Evolutionary conservation across 345 rosid genomes (phyloP).

Genomic region (Bruguiera sexangula): DNA sequence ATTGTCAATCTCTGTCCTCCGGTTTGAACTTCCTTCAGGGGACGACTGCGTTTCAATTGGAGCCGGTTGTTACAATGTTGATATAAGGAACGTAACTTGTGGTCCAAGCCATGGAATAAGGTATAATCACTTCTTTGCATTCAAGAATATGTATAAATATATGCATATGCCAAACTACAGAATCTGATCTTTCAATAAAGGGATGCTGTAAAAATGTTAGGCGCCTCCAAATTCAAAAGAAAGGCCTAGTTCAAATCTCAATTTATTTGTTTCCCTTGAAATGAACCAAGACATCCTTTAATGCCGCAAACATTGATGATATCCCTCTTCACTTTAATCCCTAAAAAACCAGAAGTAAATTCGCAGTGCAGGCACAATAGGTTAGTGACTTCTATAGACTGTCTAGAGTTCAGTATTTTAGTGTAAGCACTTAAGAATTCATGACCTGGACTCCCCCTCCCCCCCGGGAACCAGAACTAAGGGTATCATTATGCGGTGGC

Average conservation of each 20-base stretch:
- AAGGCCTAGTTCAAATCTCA: slow-evolving; percentile 6
- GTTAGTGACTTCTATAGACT: too few species aligned
- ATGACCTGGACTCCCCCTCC: too few species aligned
- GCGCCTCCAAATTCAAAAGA: slow-evolving; percentile 1
- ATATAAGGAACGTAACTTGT: slow-evolving; percentile 29
- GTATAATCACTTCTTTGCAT: neutral
- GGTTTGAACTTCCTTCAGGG: slow-evolving; percentile 15
- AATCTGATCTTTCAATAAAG: too few species aligned
- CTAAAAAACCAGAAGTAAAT: neutral
- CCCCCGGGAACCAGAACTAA: too few species aligned
- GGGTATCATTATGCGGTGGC: too few species aligned
- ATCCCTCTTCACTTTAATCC: neutral
- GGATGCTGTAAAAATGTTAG: neutral
- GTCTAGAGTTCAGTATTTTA: too few species aligned
- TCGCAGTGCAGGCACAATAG: too few species aligned
- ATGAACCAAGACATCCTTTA: neutral
- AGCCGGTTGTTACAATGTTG: slow-evolving; percentile 30
- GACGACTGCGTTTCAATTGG: slow-evolving; percentile 43
- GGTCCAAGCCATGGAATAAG: slow-evolving; percentile 43
- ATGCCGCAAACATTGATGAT: slow-evolving; percentile 1
- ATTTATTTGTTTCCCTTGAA: slow-evolving; percentile 6
- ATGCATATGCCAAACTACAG: neutral
- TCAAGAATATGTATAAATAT: neutral
- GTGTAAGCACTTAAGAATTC: too few species aligned
- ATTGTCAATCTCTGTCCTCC: neutral